Percentiles rank a stretch among this genome's conserved stretches.
Evolutionary conservation across 495 filamentous ascomycete genomes (phyloP).

Genomic region (Hypoxylon crocopeplum): DNA sequence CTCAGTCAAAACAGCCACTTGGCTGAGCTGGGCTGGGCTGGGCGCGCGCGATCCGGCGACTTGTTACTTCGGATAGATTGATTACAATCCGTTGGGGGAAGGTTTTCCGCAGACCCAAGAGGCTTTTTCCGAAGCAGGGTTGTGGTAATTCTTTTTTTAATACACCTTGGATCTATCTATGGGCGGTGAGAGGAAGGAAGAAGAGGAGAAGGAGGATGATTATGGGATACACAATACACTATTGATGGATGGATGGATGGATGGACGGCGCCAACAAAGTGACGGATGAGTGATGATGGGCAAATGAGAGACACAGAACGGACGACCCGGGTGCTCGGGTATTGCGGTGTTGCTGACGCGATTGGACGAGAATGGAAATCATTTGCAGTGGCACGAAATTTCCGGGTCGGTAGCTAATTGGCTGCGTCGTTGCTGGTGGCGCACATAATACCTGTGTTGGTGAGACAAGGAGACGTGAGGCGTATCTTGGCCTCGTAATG

Average conservation of each 20-base stretch:
- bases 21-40: too few species aligned
- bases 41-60: too few species aligned
- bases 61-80: background rate
- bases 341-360: slow-evolving; percentile 12
- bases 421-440: background rate
- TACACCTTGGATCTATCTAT: background rate
- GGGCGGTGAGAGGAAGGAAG: slow-evolving; percentile 1
- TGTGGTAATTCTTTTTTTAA: slow-evolving; percentile 14
- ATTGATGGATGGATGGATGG: too few species aligned
- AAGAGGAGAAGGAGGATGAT: background rate
- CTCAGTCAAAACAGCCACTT: too few species aligned
- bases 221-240: too few species aligned
- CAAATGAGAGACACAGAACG: background rate
- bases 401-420: slow-evolving; percentile 24
- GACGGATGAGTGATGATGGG: background rate
- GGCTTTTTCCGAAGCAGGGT: slow-evolving; percentile 35
- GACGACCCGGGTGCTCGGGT: slow-evolving; percentile 27
- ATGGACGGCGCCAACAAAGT: background rate
- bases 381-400: slow-evolving; percentile 17
- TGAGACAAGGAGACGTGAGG: background rate
- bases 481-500: background rate
- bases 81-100: background rate
- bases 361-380: slow-evolving; percentile 13
- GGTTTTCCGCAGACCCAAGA: slow-evolving; percentile 21
- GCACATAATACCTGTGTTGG: background rate